Conservation (phyloP, 176 grass and related monocot species). For the Avena atlantica region DNA sequence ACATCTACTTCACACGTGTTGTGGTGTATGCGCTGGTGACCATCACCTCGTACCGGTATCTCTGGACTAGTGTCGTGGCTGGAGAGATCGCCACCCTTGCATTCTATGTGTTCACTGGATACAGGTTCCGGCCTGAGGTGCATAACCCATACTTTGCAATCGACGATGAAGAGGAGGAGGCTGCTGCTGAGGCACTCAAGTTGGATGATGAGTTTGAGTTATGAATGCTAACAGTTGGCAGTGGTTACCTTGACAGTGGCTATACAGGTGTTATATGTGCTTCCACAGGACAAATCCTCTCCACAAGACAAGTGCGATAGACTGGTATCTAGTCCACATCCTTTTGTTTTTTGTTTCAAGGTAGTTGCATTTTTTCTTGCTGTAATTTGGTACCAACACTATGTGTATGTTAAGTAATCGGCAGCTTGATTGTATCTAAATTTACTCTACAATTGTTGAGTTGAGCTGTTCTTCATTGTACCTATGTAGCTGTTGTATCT, state of each 20-base stretch:
- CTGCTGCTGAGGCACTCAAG: constrained; percentile 87
- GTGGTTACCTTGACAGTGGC: constrained; percentile 27
- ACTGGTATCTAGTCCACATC: constrained; percentile 55
- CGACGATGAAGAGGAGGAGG: constrained; percentile 82
- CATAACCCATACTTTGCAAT: constrained; percentile 93
- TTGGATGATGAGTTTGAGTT: constrained; percentile 94
- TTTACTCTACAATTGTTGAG: constrained; percentile 31
- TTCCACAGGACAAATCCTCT: constrained; percentile 44
- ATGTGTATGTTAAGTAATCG: constrained; percentile 40
- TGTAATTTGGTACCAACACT: constrained; percentile 50
- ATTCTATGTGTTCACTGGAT: constrained; percentile 87
- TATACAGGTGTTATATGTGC: constrained; percentile 45
- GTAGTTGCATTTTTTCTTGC: constrained; percentile 46
- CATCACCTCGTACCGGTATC: constrained; percentile 87
- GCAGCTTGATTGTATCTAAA: constrained; percentile 44
- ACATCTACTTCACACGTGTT: constrained; percentile 98
- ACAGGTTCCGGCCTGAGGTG: constrained; percentile 85
- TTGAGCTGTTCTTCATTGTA: constrained; percentile 35
- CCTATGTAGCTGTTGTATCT: constrained; percentile 33
- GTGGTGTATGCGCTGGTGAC: constrained; percentile 87
- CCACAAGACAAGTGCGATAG: constrained; percentile 50
- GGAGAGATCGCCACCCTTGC: constrained; percentile 86
- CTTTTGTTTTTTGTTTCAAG: constrained; percentile 48
- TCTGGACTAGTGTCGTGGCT: constrained; percentile 85
- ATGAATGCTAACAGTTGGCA: constrained; percentile 48